A percentile compares a stretch with the other conserved stretches of the same genome.
Conservation (phyloP, 2,329 filamentous ascomycete species). For the Ascochyta koolunga region DNA sequence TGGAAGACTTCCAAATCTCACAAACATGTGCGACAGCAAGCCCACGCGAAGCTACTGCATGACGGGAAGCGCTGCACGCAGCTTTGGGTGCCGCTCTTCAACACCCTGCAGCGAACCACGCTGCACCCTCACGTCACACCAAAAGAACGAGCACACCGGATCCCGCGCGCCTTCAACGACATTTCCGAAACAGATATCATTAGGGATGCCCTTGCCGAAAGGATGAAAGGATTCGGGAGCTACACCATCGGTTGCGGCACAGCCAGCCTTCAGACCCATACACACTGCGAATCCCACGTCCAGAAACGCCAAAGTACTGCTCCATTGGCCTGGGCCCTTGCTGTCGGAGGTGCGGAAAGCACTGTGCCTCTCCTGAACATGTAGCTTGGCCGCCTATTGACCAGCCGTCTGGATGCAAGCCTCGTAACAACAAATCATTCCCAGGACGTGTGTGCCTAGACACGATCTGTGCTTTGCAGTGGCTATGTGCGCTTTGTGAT, state of each 20-base stretch:
- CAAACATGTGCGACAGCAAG: neutral
- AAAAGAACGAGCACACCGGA: neutral
- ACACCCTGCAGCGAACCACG: neutral
- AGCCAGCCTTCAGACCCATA: neutral
- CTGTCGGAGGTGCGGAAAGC: slow-evolving; percentile 2
- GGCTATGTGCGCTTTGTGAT: slow-evolving; percentile 2
- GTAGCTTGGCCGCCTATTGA: slow-evolving; percentile 6
- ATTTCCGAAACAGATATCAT: neutral
- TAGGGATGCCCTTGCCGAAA: neutral
- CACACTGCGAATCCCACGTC: neutral
- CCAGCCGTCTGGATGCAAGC: slow-evolving; percentile 5
- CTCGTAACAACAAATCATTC: neutral
- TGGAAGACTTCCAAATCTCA: slow-evolving; percentile 12
- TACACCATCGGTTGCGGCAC: neutral
- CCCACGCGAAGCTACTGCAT: slow-evolving; percentile 10
- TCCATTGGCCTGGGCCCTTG: slow-evolving; percentile 9
- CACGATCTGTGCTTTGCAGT: slow-evolving; percentile 1
- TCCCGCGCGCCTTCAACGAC: neutral
- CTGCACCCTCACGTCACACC: neutral
- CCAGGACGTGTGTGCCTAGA: slow-evolving; percentile 2
- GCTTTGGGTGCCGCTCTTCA: neutral
- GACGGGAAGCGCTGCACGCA: slow-evolving; percentile 2
- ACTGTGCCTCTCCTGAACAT: neutral
- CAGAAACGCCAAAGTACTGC: neutral
- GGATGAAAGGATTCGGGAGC: slow-evolving; percentile 1